Base-by-base conservation (phyloP, 2,329 filamentous ascomycete species). In the Fusarium pseudonygamai region DNA sequence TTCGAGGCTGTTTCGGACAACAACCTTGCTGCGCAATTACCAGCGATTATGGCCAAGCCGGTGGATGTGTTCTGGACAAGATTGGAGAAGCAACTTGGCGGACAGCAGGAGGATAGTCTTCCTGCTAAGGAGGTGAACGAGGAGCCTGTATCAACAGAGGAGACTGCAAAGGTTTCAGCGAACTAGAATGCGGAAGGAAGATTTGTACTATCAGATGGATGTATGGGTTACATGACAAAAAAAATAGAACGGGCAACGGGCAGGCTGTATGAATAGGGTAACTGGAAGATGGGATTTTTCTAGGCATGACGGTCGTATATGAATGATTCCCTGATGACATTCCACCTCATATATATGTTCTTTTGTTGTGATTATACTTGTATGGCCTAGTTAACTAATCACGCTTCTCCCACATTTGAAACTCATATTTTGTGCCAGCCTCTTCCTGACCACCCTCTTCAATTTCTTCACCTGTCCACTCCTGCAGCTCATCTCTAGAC, bases 361-460 rank as follows among this genome's bases (percentile, higher is more conserved):
- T 12, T 59, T 37, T 37, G 32, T 18, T 76, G 62, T 71, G 40
- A 20, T 40, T 22, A 4, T n/a, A 3, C 40, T 24, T 57, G 20
- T 15, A 18, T 34, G 9, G 40, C 24, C 36, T 37, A 37, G 16
- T 37, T 20, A 24, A n/a, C 68, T 57, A 77, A 50, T 64, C 45
- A 22, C 79, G 78, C 84, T 85, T 89, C 84, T 92, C 90, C 90
- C 91, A 94, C 88, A 94, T 89, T 81, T 93, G 88, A 83, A 93
- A 94, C 80, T 92, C 88, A 81, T 93, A 95, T 78, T 82, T 81
- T 10, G 89, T 89, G 12, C 87, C 90, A 22, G 87, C 88, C 82
- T 96, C 93, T 75, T 87, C 87, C 75, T 91, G 86, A 39, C 86
- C 79, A 2, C 86, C 89, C 46, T 85, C 87, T 0, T 86, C 83